A percentile compares a stretch with the other conserved stretches of the same genome.
Conservation (phyloP, 768 basidiomycete species). For the Termitomyces sp. region DNA sequence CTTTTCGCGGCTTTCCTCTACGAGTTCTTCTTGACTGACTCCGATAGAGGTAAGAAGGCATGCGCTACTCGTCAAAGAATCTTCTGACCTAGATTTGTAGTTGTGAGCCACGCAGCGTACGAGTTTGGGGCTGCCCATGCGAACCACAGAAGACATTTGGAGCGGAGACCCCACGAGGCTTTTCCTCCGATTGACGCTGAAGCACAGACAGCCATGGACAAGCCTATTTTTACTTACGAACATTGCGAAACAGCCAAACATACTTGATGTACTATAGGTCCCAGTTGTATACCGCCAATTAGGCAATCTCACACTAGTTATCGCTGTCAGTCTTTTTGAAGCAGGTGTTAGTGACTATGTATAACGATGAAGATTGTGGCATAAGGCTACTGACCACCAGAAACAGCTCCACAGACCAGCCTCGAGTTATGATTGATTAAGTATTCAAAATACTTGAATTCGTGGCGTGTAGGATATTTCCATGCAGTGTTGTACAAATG, state of each 20-base stretch:
- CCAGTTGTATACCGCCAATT: background rate
- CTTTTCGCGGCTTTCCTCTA: constrained; percentile 53
- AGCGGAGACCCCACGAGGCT: background rate
- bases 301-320: background rate
- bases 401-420: background rate
- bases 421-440: background rate
- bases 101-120: constrained; percentile 15
- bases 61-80: background rate
- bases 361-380: background rate
- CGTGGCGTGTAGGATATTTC: background rate
- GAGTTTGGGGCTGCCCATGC: constrained; percentile 12
- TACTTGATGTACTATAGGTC: background rate
- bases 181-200: constrained; percentile 3
- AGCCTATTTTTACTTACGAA: constrained; percentile 10
- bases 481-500: constrained; percentile 11
- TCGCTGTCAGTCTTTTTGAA: background rate
- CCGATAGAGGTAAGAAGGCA: constrained; percentile 48
- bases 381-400: background rate
- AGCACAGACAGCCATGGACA: constrained; percentile 5
- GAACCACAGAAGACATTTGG: constrained; percentile 16
- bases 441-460: background rate
- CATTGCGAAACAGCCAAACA: constrained; percentile 6
- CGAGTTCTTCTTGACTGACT: constrained; percentile 57
- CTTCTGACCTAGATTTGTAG: constrained; percentile 7
- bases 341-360: background rate